phyloP scores from a whole-genome alignment of 2,329 filamentous ascomycete genomes.

The Colletotrichum liaoningense region DNA sequence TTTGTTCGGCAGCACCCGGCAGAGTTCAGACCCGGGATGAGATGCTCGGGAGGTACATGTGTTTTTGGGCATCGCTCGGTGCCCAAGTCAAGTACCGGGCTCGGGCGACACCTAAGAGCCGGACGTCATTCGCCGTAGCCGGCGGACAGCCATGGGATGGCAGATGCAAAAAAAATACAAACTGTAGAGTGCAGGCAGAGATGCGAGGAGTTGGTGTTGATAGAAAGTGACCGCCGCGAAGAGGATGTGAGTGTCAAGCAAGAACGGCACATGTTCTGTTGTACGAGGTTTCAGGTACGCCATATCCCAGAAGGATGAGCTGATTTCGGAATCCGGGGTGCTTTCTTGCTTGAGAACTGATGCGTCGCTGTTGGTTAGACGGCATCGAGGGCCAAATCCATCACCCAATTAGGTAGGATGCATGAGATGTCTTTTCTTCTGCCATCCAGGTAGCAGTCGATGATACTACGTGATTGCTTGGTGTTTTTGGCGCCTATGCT shows the following conservation, averaged over 20 bases:
- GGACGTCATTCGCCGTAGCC: slow-evolving; percentile 11
- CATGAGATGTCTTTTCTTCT: background rate
- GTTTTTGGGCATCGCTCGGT: background rate
- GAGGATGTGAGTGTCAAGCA: background rate
- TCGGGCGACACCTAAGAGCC: background rate
- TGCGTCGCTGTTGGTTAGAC: background rate
- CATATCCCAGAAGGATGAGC: background rate
- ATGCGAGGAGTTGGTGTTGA: background rate
- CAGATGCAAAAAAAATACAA: background rate
- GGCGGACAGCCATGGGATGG: background rate
- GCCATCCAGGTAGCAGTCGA: background rate
- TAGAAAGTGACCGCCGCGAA: background rate
- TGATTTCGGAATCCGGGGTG: background rate
- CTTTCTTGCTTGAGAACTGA: background rate
- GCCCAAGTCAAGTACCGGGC: background rate
- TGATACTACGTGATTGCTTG: background rate
- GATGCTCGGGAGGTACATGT: slow-evolving; percentile 11
- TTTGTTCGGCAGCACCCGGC: slow-evolving; percentile 23
- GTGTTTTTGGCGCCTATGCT: too few relatives aligned
- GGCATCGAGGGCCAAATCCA: background rate
- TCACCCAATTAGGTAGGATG: background rate
- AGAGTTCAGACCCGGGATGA: slow-evolving; percentile 10
- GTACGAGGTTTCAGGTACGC: background rate
- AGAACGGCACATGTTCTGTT: background rate
- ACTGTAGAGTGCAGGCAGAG: too few relatives aligned